Conservation (phyloP, 1,284 basidiomycete genomes). For the Ustilago tritici region DNA sequence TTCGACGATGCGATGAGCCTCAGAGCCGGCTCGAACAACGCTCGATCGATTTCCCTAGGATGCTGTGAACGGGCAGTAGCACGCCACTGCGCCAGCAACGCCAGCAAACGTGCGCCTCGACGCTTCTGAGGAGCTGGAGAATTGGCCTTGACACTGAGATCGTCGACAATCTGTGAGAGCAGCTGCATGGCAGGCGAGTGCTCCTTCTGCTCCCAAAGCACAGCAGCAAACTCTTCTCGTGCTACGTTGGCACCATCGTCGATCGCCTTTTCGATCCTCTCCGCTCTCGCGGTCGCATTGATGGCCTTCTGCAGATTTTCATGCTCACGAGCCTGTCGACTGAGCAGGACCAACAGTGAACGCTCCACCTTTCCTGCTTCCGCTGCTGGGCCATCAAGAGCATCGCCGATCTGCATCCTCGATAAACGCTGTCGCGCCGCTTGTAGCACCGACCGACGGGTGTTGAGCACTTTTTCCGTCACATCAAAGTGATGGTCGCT, state of each 20-base stretch:
- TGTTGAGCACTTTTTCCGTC: conserved; percentile 83
- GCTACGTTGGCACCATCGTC: conserved; percentile 71
- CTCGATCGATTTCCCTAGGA: conserved; percentile 78
- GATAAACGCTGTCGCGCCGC: conserved; percentile 77
- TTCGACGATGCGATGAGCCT: conserved; percentile 24
- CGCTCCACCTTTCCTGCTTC: conserved; percentile 78
- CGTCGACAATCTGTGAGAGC: conserved; percentile 72
- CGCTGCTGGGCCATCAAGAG: conserved; percentile 75
- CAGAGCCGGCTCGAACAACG: conserved; percentile 79
- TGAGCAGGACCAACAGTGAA: conserved; percentile 79
- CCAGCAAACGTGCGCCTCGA: conserved; percentile 70
- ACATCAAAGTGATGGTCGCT: conserved; percentile 73
- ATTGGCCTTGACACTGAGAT: conserved; percentile 8
- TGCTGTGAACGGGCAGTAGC: conserved; percentile 86
- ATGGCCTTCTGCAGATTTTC: conserved; percentile 83
- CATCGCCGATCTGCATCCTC: conserved; percentile 79
- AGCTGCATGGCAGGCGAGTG: conserved; percentile 84
- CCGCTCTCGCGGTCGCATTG: conserved; percentile 84
- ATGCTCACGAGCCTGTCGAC: conserved; percentile 79
- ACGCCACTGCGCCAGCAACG: conserved; percentile 79
- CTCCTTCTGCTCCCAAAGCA: conserved; percentile 89
- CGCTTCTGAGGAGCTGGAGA: conserved; percentile 22
- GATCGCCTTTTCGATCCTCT: conserved; percentile 72
- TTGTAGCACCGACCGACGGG: conserved; percentile 83
- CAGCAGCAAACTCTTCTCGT: conserved; percentile 85